Base-by-base conservation (phyloP, 106 monocot genomes). In the Cymbidium sinense region DNA sequence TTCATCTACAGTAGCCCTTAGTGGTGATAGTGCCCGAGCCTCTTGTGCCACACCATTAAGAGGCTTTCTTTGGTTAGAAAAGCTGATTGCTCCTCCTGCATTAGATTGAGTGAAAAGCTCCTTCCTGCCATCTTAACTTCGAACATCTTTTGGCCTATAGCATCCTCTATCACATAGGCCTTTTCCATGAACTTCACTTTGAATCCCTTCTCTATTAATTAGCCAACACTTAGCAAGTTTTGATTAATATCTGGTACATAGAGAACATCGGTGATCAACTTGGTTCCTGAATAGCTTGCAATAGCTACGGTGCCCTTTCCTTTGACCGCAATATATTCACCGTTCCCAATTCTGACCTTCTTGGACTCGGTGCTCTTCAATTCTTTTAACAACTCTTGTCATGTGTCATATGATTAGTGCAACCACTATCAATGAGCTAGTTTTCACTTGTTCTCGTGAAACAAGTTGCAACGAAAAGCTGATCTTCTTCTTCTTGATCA, bases 31-130 rank as follows among this genome's bases (percentile, higher is more conserved):
- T 75, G 28, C 47, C 4, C n/a, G 7, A 75, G 75, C 3, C 41
- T 47, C 21, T 50, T 75, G 7, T 75, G 50, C 34, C 50, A 50
- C 12, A 50, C n/a, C 25, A 34, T 34, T 44, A 10, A 12, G 44
- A 75, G 31, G 29, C 20, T 75, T 75, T 75, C 25, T 75, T 75
- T 75, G 75, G n/a, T 75, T 47, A 18, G 20, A 27, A 75, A 75
- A 50, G 43, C 25, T 34, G 75, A 27, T 23, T 75, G 50, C 75
- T 75, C 75, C 75, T 75, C 75, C 43, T 47, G 13, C 13, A 75
- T 4, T 44, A 3, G 39, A 44, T 75, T 75, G 10, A 75, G 44
- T 43, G 29, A 19, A 75, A 75, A 23, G 8, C 7, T 58, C 47
- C 2, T 75, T 47, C 44, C 75, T 75, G 2, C 1, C 47, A 47